These are phyloP conservation scores for Talaromyces sp. DNA, from an alignment of 2,329 filamentous ascomycete species.

Conservation along the genomic window DNA sequence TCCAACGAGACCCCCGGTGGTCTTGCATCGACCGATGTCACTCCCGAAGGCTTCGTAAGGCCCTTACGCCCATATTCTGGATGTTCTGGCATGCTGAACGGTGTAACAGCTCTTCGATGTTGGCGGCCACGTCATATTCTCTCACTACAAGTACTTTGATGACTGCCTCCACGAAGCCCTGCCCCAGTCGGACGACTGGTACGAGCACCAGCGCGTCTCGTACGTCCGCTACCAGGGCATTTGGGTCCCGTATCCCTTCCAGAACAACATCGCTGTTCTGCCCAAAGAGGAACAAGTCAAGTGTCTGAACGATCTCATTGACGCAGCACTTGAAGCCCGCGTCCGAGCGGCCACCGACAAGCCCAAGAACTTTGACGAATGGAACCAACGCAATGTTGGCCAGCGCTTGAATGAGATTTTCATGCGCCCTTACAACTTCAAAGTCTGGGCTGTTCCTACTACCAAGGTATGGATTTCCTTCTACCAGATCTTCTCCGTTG, in stretches of 20 bases:
- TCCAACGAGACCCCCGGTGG: slow-evolving; percentile 87
- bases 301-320: slow-evolving; percentile 92
- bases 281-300: slow-evolving; percentile 94
- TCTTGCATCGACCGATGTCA: slow-evolving; percentile 90
- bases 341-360: slow-evolving; percentile 73
- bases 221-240: slow-evolving; percentile 94
- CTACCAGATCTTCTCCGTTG: not conserved
- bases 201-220: slow-evolving; percentile 93
- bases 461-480: slow-evolving; percentile 66
- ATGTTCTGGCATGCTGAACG: not conserved
- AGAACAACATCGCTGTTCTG: slow-evolving; percentile 99
- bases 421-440: slow-evolving; percentile 99
- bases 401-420: slow-evolving; percentile 86
- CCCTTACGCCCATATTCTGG: not conserved
- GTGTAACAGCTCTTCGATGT: slow-evolving; percentile 84
- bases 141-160: slow-evolving; percentile 99
- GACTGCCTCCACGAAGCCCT: slow-evolving; percentile 97
- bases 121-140: slow-evolving; percentile 97
- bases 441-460: slow-evolving; percentile 98
- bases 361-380: slow-evolving; percentile 96
- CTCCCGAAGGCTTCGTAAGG: slow-evolving; percentile 94
- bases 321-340: slow-evolving; percentile 80
- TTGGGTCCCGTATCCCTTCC: slow-evolving; percentile 98
- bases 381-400: slow-evolving; percentile 91
- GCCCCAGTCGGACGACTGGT: slow-evolving; percentile 92